These are phyloP conservation scores for Vairimorpha necatrix DNA, from an alignment of 371 early-diverging fungal genomes.

Conservation along the genomic window DNA sequence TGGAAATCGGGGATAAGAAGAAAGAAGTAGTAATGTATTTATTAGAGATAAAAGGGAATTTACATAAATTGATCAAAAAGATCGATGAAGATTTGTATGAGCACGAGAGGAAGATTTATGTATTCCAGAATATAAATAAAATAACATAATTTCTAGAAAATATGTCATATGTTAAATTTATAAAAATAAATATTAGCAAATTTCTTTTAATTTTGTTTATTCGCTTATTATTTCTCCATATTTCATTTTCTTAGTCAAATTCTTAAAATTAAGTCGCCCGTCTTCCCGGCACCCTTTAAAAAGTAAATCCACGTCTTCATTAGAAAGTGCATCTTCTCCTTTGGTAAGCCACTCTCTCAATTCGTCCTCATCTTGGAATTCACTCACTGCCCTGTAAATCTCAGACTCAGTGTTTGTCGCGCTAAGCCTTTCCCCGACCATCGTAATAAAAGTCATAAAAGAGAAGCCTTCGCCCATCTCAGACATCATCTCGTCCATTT, in stretches of 20 bases:
- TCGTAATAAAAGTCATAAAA: constrained; percentile 82
- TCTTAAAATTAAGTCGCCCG: constrained; percentile 33
- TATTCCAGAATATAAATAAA: constrained; percentile 32
- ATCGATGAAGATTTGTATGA: constrained; percentile 29
- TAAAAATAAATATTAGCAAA: neutral
- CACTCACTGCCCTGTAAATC: constrained; percentile 75
- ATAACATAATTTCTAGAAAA: neutral
- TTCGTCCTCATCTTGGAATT: constrained; percentile 76
- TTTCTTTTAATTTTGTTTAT: neutral
- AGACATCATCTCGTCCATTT: constrained; percentile 78
- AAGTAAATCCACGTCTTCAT: constrained; percentile 70
- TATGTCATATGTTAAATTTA: neutral
- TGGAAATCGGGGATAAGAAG: constrained; percentile 23
- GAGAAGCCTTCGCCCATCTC: constrained; percentile 77
- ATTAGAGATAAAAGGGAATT: constrained; percentile 8
- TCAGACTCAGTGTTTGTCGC: constrained; percentile 78
- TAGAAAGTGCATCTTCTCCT: constrained; percentile 74
- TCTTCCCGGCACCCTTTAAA: constrained; percentile 45
- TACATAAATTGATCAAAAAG: constrained; percentile 11
- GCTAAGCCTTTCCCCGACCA: constrained; percentile 81
- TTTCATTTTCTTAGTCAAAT: constrained; percentile 49
- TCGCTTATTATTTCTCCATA: constrained; percentile 53
- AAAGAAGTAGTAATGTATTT: constrained; percentile 21
- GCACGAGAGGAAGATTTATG: constrained; percentile 24
- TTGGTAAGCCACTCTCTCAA: constrained; percentile 75